Conservation (phyloP, 2,329 filamentous ascomycete species). For the Sclerotiophoma versabilis region DNA sequence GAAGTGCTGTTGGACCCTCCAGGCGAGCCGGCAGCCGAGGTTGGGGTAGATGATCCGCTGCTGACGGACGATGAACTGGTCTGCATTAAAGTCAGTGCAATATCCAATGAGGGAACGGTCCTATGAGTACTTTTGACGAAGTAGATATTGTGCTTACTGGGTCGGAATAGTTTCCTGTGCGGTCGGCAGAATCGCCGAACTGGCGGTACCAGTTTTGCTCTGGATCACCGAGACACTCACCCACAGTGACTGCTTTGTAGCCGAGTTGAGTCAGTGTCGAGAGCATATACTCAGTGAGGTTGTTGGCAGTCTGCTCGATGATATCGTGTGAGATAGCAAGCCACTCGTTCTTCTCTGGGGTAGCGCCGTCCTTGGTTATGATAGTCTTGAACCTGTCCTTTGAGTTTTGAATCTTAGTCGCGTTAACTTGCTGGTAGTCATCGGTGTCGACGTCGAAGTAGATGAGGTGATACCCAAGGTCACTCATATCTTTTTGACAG, state of each 20-base stretch:
- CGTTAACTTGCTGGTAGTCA: constrained; percentile 62
- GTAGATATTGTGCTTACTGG: not conserved
- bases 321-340: constrained; percentile 61
- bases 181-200: constrained; percentile 13
- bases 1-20: not conserved
- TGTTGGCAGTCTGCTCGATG: constrained; percentile 50
- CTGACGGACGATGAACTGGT: not conserved
- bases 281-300: constrained; percentile 51
- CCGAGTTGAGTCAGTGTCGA: constrained; percentile 41
- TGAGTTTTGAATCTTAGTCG: constrained; percentile 35
- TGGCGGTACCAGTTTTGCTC: constrained; percentile 55
- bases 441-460: constrained; percentile 66
- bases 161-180: not conserved
- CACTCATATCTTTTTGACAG: constrained; percentile 45
- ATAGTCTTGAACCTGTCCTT: constrained; percentile 18
- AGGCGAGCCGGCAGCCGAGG: not conserved
- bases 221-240: constrained; percentile 54
- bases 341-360: constrained; percentile 40
- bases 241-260: constrained; percentile 52
- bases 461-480: constrained; percentile 63
- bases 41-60: not conserved
- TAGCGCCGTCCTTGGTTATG: constrained; percentile 7
- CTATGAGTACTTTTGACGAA: not conserved
- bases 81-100: not conserved
- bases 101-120: too few relatives aligned